A percentile compares a stretch with the other conserved stretches of the same genome.
These are phyloP conservation scores for Adansonia grandidieri DNA, from an alignment of 441 rosid species.

Conservation along the genomic window DNA sequence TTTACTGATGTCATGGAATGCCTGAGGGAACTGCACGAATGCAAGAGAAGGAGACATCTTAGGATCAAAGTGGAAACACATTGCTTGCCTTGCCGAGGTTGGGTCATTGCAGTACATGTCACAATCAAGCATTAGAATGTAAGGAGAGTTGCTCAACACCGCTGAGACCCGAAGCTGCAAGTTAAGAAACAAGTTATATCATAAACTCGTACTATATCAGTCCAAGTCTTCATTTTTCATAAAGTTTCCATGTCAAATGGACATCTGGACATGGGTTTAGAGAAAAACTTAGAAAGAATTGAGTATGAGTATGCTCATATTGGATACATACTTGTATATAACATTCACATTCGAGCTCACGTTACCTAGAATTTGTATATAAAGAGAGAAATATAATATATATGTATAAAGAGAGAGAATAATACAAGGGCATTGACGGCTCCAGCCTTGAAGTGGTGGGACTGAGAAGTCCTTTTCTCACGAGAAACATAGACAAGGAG, in stretches of 20 bases:
- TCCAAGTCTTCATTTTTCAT: background rate
- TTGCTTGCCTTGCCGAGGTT: conserved; percentile 26
- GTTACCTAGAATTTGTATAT: background rate
- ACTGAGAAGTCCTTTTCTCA: conserved; percentile 36
- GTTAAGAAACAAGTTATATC: background rate
- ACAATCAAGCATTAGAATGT: conserved; percentile 6
- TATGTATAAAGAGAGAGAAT: background rate
- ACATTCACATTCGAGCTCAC: background rate
- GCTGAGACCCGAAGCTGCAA: conserved; percentile 18
- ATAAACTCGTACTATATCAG: background rate
- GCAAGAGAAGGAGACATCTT: conserved; percentile 27
- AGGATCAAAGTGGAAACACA: conserved; percentile 24
- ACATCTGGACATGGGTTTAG: too few relatives aligned
- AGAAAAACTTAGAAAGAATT: too few relatives aligned
- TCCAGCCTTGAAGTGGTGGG: conserved; percentile 47
- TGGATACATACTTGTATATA: too few relatives aligned
- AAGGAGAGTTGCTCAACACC: conserved; percentile 8
- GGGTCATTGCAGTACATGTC: conserved; percentile 22
- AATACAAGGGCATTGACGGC: conserved; percentile 29
- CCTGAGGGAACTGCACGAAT: conserved; percentile 37
- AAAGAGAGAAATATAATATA: background rate
- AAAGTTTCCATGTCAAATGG: too few relatives aligned
- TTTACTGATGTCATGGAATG: conserved; percentile 14
- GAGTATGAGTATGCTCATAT: too few relatives aligned
- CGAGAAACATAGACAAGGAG: conserved; percentile 44